phyloP scores from a whole-genome alignment of 2,329 filamentous ascomycete species.

The Aspergillus sp. region DNA sequence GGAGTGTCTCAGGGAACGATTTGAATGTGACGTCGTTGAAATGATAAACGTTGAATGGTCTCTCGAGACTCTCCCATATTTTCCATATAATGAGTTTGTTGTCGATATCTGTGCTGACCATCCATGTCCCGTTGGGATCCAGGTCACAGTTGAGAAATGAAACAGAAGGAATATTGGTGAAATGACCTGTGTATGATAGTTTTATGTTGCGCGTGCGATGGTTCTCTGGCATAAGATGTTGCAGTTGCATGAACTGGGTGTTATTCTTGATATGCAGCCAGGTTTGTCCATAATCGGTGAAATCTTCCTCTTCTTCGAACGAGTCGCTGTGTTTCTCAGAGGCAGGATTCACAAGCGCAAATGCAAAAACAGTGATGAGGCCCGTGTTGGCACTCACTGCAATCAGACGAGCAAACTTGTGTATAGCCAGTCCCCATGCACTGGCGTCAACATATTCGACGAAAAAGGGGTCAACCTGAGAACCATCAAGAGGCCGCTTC shows the following conservation, averaged over 20 bases:
- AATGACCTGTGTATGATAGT: conserved; percentile 38
- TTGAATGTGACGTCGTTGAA: conserved; percentile 23
- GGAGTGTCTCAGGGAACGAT: conserved; percentile 21
- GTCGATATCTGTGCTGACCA: conserved; percentile 54
- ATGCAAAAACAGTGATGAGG: conserved; percentile 55
- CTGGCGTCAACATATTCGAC: conserved; percentile 69
- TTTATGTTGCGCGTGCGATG: conserved; percentile 39
- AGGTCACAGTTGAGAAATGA: conserved; percentile 55
- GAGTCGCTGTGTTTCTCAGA: conserved; percentile 12
- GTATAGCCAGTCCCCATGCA: conserved; percentile 86
- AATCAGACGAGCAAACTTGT: conserved; percentile 74
- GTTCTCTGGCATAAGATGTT: conserved; percentile 20
- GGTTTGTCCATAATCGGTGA: conserved; percentile 19
- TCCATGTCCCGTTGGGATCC: conserved; percentile 52
- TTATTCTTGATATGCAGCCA: conserved; percentile 27
- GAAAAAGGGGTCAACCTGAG: conserved; percentile 55
- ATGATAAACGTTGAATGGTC: conserved; percentile 22
- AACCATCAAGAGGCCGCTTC: conserved; percentile 23
- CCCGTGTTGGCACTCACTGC: conserved; percentile 76
- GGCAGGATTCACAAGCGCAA: conserved; percentile 45
- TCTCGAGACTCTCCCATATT: conserved; percentile 33
- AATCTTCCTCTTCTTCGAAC: conserved; percentile 13
- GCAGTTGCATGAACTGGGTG: conserved; percentile 23
- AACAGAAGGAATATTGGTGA: conserved; percentile 53
- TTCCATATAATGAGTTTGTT: conserved; percentile 49